Evolutionary conservation across 2,329 filamentous ascomycete species (phyloP).

Genomic region (Fusarium begoniae): DNA sequence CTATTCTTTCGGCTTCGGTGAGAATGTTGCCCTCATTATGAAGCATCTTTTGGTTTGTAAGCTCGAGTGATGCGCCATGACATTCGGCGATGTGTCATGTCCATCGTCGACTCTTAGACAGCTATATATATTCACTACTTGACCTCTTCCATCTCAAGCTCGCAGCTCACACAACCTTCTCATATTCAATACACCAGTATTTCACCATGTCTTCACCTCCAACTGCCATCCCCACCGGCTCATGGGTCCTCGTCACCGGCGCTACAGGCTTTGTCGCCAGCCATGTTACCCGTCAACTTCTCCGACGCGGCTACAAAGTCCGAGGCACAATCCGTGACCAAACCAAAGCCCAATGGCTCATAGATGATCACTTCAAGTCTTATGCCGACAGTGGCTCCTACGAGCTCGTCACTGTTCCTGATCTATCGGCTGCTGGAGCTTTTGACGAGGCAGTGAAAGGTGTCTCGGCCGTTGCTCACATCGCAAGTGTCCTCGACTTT

Average conservation of each 20-base stretch:
- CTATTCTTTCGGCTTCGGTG: not conserved
- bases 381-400: constrained; percentile 45
- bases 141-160: not conserved
- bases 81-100: not conserved
- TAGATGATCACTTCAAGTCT: constrained; percentile 44
- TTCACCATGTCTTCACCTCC: not conserved
- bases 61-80: not conserved
- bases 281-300: constrained; percentile 52
- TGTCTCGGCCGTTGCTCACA: constrained; percentile 55
- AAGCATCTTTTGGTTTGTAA: not conserved
- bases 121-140: not conserved
- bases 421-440: constrained; percentile 49
- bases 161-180: too few relatives aligned
- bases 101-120: not conserved
- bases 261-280: constrained; percentile 56
- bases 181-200: rapidly evolving
- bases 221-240: constrained; percentile 40
- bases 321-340: constrained; percentile 55
- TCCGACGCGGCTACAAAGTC: constrained; percentile 53
- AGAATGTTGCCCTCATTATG: not conserved
- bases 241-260: constrained; percentile 56
- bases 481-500: constrained; percentile 54
- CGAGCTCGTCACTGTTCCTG: constrained; percentile 50
- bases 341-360: constrained; percentile 46
- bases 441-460: constrained; percentile 48